Base-by-base conservation (phyloP, 306 rosid genomes). In the Rosa multiflora region DNA sequence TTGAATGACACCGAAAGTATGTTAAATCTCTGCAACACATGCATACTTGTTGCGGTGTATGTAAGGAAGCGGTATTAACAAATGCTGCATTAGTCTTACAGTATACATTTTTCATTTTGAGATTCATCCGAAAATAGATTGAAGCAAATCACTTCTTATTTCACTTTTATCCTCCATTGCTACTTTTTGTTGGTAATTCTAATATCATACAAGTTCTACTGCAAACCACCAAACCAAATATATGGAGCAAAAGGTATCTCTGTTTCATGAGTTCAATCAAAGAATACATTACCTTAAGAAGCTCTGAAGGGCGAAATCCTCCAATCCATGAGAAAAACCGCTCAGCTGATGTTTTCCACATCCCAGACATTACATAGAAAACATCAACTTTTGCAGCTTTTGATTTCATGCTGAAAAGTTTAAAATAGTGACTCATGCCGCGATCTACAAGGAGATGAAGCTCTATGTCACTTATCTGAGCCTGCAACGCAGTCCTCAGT, bases 301-400 rank as follows among this genome's bases (percentile, higher is more conserved):
- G 86, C 77, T 90, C 99, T 29, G 99, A 95, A 62, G 99, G 99
- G 42, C 97, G 98, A 83, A 89, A 89, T 79, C 98, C 99, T 86
- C 99, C 99, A 8, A 92, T 93, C 99, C 99, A 95, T 59, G 83
- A 82, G 90, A 95, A 91, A 80, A 95, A 86, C 58, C 88, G 83
- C 84, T 95, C 99, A 9, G 94, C 92, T 66, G 95, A 79, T 51
- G 98, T 86, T 83, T 90, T 88, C 99, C 99, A 95, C 92, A 95
- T 86, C 43, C 98, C 96, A 42, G 82, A 91, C 87, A 88, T 86
- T 53, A 95, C 91, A 78, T 91, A 92, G 78, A 91, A 95, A 76
- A 91, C 97, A 21, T 95, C 98, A n/a, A 90, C 90, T 78, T 89
- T 92, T 55, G 96, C 93, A 35, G 97, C 99, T 35, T 85, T 82